phyloP scores from a whole-genome alignment of 1,139 yeast genomes.

The Yamadazyma dushanensis region DNA sequence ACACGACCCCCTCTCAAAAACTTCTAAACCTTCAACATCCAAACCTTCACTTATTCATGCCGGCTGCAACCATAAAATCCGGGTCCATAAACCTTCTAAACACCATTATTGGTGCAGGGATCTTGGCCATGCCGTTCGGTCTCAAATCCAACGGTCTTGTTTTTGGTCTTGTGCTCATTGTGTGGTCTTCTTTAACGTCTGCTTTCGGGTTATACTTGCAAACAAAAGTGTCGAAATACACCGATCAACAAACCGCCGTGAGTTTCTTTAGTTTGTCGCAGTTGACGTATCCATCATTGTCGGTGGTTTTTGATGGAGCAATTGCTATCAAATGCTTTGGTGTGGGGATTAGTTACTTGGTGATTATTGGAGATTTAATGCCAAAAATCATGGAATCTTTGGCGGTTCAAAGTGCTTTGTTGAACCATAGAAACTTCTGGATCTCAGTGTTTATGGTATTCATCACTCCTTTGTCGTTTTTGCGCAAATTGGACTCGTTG shows the following conservation, averaged over 20 bases:
- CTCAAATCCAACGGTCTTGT: conserved; percentile 50
- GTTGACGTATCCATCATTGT: conserved; percentile 53
- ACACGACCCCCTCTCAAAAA: neutral
- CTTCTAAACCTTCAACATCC: neutral
- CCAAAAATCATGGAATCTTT: conserved; percentile 66
- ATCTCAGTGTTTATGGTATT: conserved; percentile 60
- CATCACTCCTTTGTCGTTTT: conserved; percentile 73
- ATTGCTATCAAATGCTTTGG: conserved; percentile 77
- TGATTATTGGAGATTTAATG: conserved; percentile 87
- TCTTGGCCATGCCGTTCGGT: conserved; percentile 58
- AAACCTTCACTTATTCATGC: conserved; percentile 18
- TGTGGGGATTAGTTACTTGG: conserved; percentile 84
- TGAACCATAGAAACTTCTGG: conserved; percentile 62
- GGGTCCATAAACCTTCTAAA: conserved; percentile 54
- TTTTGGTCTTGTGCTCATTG: conserved; percentile 46
- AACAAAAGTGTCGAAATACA: conserved; percentile 50
- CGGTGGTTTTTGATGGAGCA: conserved; percentile 49
- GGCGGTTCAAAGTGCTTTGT: conserved; percentile 22
- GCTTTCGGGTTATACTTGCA: conserved; percentile 55
- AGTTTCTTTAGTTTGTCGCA: conserved; percentile 55
- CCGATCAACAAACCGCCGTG: conserved; percentile 49
- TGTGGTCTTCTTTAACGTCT: conserved; percentile 51
- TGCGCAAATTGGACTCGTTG: conserved; percentile 77
- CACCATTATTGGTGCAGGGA: conserved; percentile 59
- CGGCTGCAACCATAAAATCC: conserved; percentile 44